These are phyloP conservation scores for Monosporascus sp. DNA, from an alignment of 2,329 filamentous ascomycete species.

Conservation along the genomic window DNA sequence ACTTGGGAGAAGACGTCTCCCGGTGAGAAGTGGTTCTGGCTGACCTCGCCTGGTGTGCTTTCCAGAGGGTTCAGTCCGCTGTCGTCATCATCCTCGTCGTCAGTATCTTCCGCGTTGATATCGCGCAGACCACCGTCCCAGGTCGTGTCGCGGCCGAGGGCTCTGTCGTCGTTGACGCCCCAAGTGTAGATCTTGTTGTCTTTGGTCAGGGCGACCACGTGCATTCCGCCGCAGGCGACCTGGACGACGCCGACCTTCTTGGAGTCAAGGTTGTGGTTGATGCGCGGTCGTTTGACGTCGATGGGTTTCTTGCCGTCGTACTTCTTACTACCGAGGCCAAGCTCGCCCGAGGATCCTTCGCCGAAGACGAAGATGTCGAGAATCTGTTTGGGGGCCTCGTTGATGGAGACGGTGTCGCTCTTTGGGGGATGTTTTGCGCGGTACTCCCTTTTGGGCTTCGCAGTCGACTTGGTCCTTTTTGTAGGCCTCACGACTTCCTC, in stretches of 20 bases:
- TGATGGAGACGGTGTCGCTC: constrained; percentile 7
- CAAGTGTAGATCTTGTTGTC: constrained; percentile 71
- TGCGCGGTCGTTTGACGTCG: constrained; percentile 63
- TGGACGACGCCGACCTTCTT: constrained; percentile 55
- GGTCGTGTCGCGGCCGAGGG: constrained; percentile 61
- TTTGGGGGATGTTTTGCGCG: too few species aligned
- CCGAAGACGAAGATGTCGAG: constrained; percentile 52
- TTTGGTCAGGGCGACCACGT: constrained; percentile 60
- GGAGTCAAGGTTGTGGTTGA: constrained; percentile 54
- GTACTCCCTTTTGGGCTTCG: constrained; percentile 11
- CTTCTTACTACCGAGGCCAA: constrained; percentile 60
- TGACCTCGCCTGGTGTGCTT: constrained; percentile 58
- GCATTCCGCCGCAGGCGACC: constrained; percentile 65
- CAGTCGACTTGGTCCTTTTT: constrained; percentile 11
- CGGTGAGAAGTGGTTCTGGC: constrained; percentile 52
- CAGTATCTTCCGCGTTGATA: constrained; percentile 40
- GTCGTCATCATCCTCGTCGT: constrained; percentile 52
- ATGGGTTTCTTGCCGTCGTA: constrained; percentile 41
- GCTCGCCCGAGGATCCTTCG: constrained; percentile 53
- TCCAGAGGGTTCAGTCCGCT: constrained; percentile 67
- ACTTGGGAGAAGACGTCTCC: constrained; percentile 58
- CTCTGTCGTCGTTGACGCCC: constrained; percentile 75
- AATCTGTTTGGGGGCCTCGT: constrained; percentile 15
- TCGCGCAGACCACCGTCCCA: constrained; percentile 61
- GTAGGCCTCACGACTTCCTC: not conserved